Evolutionary conservation across 352 stramenopile genomes (phyloP), one percentile per base, ranked within the genome.

Genomic region (Lagenidium sp.): DNA sequence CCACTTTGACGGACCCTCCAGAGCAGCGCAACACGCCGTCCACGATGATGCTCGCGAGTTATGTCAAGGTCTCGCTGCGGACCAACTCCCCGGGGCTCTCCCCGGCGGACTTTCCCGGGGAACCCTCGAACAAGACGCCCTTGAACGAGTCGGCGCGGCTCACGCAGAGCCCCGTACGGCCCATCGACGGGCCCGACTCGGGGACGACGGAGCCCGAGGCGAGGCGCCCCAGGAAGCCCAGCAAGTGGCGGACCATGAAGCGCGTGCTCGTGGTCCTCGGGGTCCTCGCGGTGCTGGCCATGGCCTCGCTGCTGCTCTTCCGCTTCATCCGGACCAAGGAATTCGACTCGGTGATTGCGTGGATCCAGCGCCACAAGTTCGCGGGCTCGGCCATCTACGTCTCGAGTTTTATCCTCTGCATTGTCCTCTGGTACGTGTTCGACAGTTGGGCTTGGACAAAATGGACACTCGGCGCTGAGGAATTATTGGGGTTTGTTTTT

Each of bases 361-460:
- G 72, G 72, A 60, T 82, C 15, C 66, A 60, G 53, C 41, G 40
- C 2, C 64, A 83, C 41, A 44, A 68, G 29, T 11, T 64, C n/a
- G 23, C 69, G 12, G 70, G 70, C 10, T 58, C 70, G 15, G 55
- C 36, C 2, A 36, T 77, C 44, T 83, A 75, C 41, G 53, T 78
- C 7, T 36, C 36, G 31, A 52, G 54, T 36, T 83, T 83, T 53
- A 62, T 57, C 11, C 34, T 55, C 25, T 72, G 68, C 43, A 68
- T 83, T 31, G 61, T 80, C 29, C 41, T 83, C 20, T 83, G 70
- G 60, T 69, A 24, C 8, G 42, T 35, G 10, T n/a, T n/a, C n/a
- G n/a, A n/a, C n/a, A n/a, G n/a, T n/a, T n/a, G n/a, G n/a, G n/a
- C n/a, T n/a, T n/a, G n/a, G 3, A 35, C 19, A 46, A 30, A 32